Evolutionary conservation across 768 basidiomycete species (phyloP).

Genomic region (Suillus cothurnatus): DNA sequence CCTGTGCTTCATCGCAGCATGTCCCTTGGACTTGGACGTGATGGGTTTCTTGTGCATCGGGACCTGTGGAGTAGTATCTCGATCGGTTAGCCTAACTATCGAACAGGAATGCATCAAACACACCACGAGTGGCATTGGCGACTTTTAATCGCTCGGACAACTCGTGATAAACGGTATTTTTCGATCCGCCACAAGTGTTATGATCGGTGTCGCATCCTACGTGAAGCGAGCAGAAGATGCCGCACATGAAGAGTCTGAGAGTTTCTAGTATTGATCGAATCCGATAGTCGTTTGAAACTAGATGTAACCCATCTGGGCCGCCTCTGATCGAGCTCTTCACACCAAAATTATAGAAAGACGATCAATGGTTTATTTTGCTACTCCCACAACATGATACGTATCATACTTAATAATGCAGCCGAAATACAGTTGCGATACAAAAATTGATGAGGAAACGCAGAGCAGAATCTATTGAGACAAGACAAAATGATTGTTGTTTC

Average conservation of each 20-base stretch:
- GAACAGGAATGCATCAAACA: constrained; percentile 15
- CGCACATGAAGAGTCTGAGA: constrained; percentile 56
- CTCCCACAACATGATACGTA: constrained; percentile 16
- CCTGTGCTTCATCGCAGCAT: background rate
- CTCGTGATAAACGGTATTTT: constrained; percentile 20
- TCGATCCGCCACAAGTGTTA: background rate
- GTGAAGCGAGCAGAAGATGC: constrained; percentile 58
- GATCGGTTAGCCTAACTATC: background rate
- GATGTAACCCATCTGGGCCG: background rate
- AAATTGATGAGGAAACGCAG: constrained; percentile 3
- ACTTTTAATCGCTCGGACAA: constrained; percentile 39
- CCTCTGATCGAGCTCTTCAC: background rate
- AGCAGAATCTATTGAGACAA: constrained; percentile 22
- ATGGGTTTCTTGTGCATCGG: constrained; percentile 55
- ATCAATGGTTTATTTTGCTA: constrained; percentile 17
- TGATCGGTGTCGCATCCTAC: constrained; percentile 16
- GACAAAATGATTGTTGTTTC: constrained; percentile 1
- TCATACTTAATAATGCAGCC: constrained; percentile 15
- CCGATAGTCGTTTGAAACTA: background rate
- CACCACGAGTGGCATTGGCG: constrained; percentile 65
- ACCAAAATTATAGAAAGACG: background rate
- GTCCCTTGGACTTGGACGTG: constrained; percentile 18
- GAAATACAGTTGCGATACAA: constrained; percentile 17
- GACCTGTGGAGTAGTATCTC: constrained; percentile 46
- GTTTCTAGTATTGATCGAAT: constrained; percentile 1